Conservation (phyloP, 2,329 filamentous ascomycete species). For the Byssochlamys sp. region DNA sequence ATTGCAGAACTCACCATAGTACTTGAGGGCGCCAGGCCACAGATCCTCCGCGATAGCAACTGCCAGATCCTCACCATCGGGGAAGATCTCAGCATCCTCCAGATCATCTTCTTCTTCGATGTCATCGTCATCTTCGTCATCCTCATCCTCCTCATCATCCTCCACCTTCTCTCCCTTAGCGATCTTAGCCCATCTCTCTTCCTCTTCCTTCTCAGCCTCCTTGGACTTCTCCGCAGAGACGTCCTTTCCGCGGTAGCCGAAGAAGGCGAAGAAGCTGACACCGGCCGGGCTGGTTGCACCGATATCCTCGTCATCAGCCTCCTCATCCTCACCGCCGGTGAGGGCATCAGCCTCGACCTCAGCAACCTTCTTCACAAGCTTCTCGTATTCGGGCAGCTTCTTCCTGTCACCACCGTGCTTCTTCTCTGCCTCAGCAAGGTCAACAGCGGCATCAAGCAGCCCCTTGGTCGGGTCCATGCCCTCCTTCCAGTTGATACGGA, state of each 20-base stretch:
- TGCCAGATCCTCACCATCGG: conserved; percentile 74
- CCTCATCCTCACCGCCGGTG: conserved; percentile 19
- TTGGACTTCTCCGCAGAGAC: conserved; percentile 64
- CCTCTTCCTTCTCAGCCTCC: conserved; percentile 51
- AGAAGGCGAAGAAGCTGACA: conserved; percentile 79
- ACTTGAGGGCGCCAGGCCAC: conserved; percentile 78
- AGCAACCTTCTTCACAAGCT: conserved; percentile 43
- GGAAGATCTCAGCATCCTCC: conserved; percentile 71
- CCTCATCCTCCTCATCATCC: conserved; percentile 32
- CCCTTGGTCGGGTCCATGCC: conserved; percentile 76
- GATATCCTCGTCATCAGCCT: conserved; percentile 35
- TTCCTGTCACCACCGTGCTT: conserved; percentile 46
- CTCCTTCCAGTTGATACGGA: conserved; percentile 78
- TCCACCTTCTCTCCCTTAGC: conserved; percentile 44
- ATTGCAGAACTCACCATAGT: conserved; percentile 62
- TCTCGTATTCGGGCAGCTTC: conserved; percentile 43
- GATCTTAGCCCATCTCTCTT: conserved; percentile 45
- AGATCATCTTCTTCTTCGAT: conserved; percentile 55
- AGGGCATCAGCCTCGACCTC: conserved; percentile 27
- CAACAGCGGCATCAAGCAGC: conserved; percentile 62
- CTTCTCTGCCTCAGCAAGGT: conserved; percentile 57
- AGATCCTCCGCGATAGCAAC: conserved; percentile 75
- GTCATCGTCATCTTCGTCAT: conserved; percentile 44
- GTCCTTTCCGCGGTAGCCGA: conserved; percentile 64
- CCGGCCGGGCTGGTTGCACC: conserved; percentile 48